phyloP scores from a whole-genome alignment of 805 yeast genomes.

The Debaryomyces castellii region DNA sequence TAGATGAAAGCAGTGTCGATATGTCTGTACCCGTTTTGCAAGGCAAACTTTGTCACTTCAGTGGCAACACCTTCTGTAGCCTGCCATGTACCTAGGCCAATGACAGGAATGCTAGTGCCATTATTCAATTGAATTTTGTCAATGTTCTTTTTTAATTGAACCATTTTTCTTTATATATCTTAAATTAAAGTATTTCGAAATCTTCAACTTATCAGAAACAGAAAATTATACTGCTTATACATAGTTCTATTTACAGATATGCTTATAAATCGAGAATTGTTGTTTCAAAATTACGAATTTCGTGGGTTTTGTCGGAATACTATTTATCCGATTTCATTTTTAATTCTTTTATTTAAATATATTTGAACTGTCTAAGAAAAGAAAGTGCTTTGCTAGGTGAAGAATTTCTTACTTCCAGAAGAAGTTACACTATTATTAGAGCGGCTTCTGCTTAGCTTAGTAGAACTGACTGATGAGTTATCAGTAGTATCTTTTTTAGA shows the following conservation, averaged over 20 bases:
- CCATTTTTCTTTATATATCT: too few species aligned
- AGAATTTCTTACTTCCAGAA: slow-evolving; percentile 16
- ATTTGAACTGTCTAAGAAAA: not conserved
- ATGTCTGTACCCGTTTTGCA: slow-evolving; percentile 68
- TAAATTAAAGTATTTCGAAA: not conserved
- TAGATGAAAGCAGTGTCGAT: slow-evolving; percentile 72
- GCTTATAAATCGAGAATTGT: too few species aligned
- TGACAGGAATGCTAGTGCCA: slow-evolving; percentile 61
- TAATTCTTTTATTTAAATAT: slow-evolving; percentile 6
- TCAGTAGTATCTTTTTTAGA: slow-evolving; percentile 11
- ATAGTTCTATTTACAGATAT: too few species aligned
- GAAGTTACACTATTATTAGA: slow-evolving; percentile 20
- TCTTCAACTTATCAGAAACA: not conserved
- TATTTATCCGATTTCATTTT: not conserved
- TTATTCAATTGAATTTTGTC: slow-evolving; percentile 49
- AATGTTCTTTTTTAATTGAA: slow-evolving; percentile 2
- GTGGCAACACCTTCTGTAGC: slow-evolving; percentile 53
- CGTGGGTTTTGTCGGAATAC: too few species aligned
- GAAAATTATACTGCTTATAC: too few species aligned
- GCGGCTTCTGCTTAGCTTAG: slow-evolving; percentile 10
- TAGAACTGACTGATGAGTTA: slow-evolving; percentile 8
- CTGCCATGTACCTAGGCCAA: slow-evolving; percentile 77
- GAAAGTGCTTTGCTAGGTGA: not conserved
- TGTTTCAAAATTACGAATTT: too few species aligned
- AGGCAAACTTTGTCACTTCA: slow-evolving; percentile 59